A percentile compares a stretch with the other conserved stretches of the same genome.
phyloP scores from a whole-genome alignment of 169 alveolate genomes.

The Plasmodium yoelii region DNA sequence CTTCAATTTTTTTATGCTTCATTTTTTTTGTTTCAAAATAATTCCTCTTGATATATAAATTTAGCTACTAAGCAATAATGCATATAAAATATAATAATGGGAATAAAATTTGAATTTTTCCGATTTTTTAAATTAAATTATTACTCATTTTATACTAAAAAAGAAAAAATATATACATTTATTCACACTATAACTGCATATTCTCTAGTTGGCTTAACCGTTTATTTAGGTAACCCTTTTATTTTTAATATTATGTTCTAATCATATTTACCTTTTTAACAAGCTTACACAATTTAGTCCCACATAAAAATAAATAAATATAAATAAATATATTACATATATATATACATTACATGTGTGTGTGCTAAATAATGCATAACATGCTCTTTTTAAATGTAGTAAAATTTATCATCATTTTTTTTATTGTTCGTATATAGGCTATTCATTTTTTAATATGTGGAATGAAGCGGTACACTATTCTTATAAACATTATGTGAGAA shows the following conservation, averaged over 20 bases:
- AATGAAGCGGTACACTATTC: slow-evolving; percentile 78
- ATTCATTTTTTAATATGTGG: slow-evolving; percentile 73
- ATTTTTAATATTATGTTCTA: neutral
- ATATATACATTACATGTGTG: no score
- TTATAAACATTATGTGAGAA: slow-evolving; percentile 69
- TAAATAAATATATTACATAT: no score
- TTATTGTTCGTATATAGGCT: slow-evolving; percentile 2
- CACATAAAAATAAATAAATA: no score
- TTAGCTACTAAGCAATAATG: no score
- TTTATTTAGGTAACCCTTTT: slow-evolving; percentile 23
- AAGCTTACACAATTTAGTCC: no score
- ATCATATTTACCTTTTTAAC: neutral
- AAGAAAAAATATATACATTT: slow-evolving; percentile 71
- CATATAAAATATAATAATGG: slow-evolving; percentile 17
- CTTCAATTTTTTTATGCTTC: no score
- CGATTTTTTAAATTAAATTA: slow-evolving; percentile 69
- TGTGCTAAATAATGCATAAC: no score
- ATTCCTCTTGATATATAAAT: no score
- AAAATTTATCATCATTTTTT: neutral
- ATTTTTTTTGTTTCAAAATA: no score
- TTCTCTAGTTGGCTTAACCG: slow-evolving; percentile 63
- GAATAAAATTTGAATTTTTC: slow-evolving; percentile 67
- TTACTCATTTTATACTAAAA: slow-evolving; percentile 67
- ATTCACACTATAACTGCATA: slow-evolving; percentile 67
- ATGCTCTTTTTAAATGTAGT: no score